Base-by-base conservation (phyloP, 2,329 filamentous ascomycete genomes). In the Arthrobotrys musiformis region DNA sequence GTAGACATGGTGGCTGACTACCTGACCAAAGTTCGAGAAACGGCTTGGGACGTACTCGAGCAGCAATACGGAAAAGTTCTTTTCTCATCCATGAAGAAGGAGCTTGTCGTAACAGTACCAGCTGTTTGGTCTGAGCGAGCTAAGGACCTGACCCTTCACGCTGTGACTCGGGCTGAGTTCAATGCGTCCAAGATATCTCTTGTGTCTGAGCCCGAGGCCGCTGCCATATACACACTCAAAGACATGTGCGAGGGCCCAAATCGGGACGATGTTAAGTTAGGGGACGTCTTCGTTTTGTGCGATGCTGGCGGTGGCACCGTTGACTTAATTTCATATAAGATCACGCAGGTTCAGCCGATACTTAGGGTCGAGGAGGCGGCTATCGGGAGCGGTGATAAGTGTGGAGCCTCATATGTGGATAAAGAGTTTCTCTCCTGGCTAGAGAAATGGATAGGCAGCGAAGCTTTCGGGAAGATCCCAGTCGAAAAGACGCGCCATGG, bases 201-300 rank as follows among this genome's bases (percentile, higher is more conserved):
- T 5, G 83, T 87, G 26, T 86, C 86, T 0, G 87, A 88, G 70
- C 86, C 86, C n/a, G 86, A 88, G 82, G 86, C 86, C 8, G 86
- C 86, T 6, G 86, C 86, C 2, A 82, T 86, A 22, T 86, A 86
- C 78, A 84, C 86, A 0, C 81, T 88, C 6, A 84, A 85, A 63
- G 15, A 15, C 15, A 42, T 62, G 24, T 22, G 42, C 17, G 58
- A 62, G 19, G 84, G 83, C 9, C 81, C 86, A 2, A 83, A 84
- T 22, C 83, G 83, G 0, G 83, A 84, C 22, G 84, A 83, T 0
- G 80, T 87, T 33, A 82, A 84, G 60, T 78, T 84, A 5, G 84
- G 84, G 15, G 84, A 86, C 26, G 85, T 83, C 15, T 85, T 87
- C 54, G 84, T 87, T 13, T 83, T 87, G 0, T 86, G 86, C 30